Evolutionary conservation across 768 basidiomycete genomes (phyloP), one percentile per base, ranked within the genome.

Genomic region (Ephemerocybe angulata): DNA sequence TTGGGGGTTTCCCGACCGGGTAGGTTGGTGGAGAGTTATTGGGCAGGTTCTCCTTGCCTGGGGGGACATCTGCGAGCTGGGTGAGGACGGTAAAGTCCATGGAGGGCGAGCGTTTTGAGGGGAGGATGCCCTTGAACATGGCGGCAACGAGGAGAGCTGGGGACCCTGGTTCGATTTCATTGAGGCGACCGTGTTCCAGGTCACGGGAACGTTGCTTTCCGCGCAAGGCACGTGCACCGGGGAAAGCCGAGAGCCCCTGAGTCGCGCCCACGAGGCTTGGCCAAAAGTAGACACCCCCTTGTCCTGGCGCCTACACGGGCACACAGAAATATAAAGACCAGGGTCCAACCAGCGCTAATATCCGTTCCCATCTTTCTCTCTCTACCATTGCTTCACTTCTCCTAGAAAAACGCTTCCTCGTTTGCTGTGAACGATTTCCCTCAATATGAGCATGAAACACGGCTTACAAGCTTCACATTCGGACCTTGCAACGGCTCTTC

Each of bases 111-210:
- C 89, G 78, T 70, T 86, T 84, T 10, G 84, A 79, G 1, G 87
- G 85, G 31, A 91, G 73, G 52, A 92, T 89, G 62, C 82, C 80
- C 72, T 89, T 90, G 77, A 92, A 91, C 90, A 92, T 92, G 64
- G 57, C 47, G 65, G 57, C 49, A 58, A 59, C 43, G 61, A 54
- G 50, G 50, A 58, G 38, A 54, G 60, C 63, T 66, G 62, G 49
- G 70, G 66, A 33, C 59, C 60, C 21, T 65, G 67, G 67, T 73
- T 67, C 64, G 67, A 54, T 37, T 54, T 54, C 31, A 41, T 37
- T 22, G 31, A 35, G 48, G 31, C 29, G 48, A 40, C 22, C 46
- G 53, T 17, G 53, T 37, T 25, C n/a, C 10, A 17, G n/a, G 47
- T 46, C 44, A 53, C 21, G 27, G 30, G 52, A 19, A 10, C 44